These are phyloP conservation scores for Asterophora lycoperdoides DNA, from an alignment of 768 basidiomycete genomes.

Conservation along the genomic window DNA sequence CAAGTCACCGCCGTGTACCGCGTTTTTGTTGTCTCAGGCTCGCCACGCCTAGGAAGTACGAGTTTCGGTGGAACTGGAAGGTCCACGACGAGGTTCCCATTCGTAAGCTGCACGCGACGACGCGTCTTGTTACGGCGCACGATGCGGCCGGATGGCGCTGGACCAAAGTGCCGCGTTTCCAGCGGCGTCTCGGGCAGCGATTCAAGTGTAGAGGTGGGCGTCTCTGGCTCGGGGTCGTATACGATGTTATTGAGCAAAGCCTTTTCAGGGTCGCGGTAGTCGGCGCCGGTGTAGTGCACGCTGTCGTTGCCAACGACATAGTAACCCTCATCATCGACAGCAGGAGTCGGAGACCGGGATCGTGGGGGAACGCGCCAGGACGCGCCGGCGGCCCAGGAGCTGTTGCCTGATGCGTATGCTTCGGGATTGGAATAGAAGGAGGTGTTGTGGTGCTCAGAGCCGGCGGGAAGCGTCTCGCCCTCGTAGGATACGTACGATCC, in stretches of 20 bases:
- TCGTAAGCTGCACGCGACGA: constrained; percentile 78
- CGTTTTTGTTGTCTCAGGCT: constrained; percentile 68
- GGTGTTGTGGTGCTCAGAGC: constrained; percentile 36
- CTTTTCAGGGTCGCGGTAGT: constrained; percentile 37
- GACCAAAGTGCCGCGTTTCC: constrained; percentile 82
- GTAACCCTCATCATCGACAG: constrained; percentile 70
- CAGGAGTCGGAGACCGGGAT: constrained; percentile 75
- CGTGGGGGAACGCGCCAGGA: constrained; percentile 45
- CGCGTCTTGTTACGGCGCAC: constrained; percentile 69
- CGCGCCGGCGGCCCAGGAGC: constrained; percentile 33
- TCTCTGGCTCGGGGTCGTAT: constrained; percentile 40
- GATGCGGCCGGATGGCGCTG: constrained; percentile 77
- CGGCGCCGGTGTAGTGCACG: constrained; percentile 48
- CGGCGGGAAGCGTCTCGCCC: constrained; percentile 28
- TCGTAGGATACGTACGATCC: constrained; percentile 26
- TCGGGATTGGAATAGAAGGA: constrained; percentile 65
- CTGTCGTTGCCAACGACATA: constrained; percentile 52
- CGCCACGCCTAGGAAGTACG: constrained; percentile 65
- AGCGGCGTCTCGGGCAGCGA: constrained; percentile 49
- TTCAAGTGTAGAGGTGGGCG: constrained; percentile 35
- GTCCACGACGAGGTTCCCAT: constrained; percentile 86
- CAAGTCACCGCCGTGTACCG: constrained; percentile 90
- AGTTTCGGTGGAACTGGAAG: constrained; percentile 81
- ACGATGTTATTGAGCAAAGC: constrained; percentile 26
- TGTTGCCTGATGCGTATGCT: constrained; percentile 63